phyloP scores from a whole-genome alignment of 2,329 filamentous ascomycete genomes.

The Aspergillus felis region DNA sequence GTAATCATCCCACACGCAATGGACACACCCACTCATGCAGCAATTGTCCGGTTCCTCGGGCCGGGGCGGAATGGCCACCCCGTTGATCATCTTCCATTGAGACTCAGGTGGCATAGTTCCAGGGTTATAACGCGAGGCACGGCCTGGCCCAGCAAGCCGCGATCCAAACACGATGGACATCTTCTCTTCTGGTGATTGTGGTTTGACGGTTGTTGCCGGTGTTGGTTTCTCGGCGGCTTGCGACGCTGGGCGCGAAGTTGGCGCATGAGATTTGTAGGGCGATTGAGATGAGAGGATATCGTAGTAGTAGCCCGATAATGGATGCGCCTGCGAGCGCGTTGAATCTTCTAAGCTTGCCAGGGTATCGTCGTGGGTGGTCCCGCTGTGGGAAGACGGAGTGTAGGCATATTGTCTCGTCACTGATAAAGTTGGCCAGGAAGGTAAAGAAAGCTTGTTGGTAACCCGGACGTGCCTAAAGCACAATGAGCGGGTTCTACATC shows the following conservation, averaged over 20 bases:
- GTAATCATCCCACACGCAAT: conserved; percentile 93
- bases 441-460: not conserved
- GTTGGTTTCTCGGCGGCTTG: conserved; percentile 17
- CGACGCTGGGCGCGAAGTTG: conserved; percentile 13
- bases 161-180: conserved; percentile 77
- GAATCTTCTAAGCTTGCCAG: conserved; percentile 5
- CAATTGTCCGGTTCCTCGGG: conserved; percentile 94
- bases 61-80: conserved; percentile 74
- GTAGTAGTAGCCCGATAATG: conserved; percentile 43
- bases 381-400: conserved; percentile 17
- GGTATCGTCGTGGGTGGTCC: conserved; percentile 14
- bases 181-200: conserved; percentile 40
- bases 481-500: conserved; percentile 1
- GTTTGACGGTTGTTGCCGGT: conserved; percentile 14
- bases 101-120: conserved; percentile 57
- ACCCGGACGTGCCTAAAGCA: not conserved
- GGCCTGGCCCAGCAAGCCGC: conserved; percentile 67
- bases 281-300: conserved; percentile 36
- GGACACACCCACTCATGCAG: conserved; percentile 98
- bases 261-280: conserved; percentile 18
- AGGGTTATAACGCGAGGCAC: conserved; percentile 54
- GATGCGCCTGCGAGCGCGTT: conserved; percentile 32
- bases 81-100: conserved; percentile 61
- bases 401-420: conserved; percentile 17
- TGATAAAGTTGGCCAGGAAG: conserved; percentile 1